phyloP scores from a whole-genome alignment of 2,329 filamentous ascomycete genomes.

The Seiridium unicorne region DNA sequence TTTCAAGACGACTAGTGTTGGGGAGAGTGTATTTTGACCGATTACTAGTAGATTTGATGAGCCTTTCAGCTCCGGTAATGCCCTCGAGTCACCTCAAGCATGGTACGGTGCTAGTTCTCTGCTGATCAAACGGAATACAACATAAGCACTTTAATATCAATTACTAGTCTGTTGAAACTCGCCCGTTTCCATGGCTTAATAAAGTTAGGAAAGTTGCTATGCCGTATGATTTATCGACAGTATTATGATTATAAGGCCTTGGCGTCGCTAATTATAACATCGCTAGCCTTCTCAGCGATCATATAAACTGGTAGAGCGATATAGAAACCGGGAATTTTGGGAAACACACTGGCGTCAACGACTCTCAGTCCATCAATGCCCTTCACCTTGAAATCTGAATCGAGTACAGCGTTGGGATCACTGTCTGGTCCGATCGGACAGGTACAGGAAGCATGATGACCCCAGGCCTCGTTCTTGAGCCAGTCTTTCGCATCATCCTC shows the following conservation, averaged over 20 bases:
- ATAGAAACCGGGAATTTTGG: constrained; percentile 39
- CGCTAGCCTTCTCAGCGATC: constrained; percentile 52
- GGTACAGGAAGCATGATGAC: constrained; percentile 55
- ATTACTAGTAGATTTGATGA: too few species aligned
- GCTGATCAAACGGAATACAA: too few species aligned
- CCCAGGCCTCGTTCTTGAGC: constrained; percentile 42
- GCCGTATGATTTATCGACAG: too few species aligned
- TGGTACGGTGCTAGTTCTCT: too few species aligned
- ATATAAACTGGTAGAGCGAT: constrained; percentile 47
- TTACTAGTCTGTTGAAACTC: too few species aligned
- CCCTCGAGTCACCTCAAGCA: too few species aligned
- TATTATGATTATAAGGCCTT: not conserved
- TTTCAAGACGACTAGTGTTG: too few species aligned
- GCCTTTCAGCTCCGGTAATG: too few species aligned
- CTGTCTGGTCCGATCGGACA: constrained; percentile 50
- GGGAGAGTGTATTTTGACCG: too few species aligned
- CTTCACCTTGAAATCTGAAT: constrained; percentile 50
- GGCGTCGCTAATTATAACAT: constrained; percentile 5
- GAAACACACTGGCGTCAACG: constrained; percentile 53
- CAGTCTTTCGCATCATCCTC: constrained; percentile 27
- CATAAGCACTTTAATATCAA: too few species aligned
- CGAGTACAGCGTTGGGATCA: constrained; percentile 51
- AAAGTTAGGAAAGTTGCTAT: too few species aligned
- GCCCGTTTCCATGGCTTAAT: too few species aligned
- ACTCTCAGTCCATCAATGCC: constrained; percentile 51